phyloP scores from a whole-genome alignment of 306 rosid genomes.

The Fragaria iinumae region DNA sequence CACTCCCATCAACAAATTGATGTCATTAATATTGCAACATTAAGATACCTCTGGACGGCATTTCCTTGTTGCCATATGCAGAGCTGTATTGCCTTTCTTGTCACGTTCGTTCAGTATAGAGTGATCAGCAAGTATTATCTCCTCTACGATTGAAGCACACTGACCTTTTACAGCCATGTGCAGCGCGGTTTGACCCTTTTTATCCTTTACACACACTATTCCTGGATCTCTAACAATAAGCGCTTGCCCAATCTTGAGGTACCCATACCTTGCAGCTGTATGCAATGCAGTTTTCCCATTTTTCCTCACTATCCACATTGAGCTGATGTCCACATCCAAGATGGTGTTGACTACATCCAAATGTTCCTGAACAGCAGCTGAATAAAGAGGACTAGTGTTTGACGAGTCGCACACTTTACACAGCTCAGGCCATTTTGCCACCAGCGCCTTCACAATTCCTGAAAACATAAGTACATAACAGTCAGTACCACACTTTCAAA shows the following conservation, averaged over 20 bases:
- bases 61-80: conserved; percentile 94
- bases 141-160: conserved; percentile 63
- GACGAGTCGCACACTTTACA: conserved; percentile 62
- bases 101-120: conserved; percentile 77
- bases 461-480: conserved; percentile 13
- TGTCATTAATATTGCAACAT: not conserved
- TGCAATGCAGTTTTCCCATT: conserved; percentile 93
- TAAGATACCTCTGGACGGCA: conserved; percentile 72
- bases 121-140: conserved; percentile 54
- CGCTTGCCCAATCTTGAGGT: conserved; percentile 48
- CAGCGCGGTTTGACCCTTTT: conserved; percentile 90
- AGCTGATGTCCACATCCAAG: conserved; percentile 64
- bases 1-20: not conserved
- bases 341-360: conserved; percentile 80
- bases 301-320: conserved; percentile 70
- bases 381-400: conserved; percentile 87
- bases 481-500: conserved; percentile 10
- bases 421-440: conserved; percentile 75
- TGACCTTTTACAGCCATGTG: conserved; percentile 98
- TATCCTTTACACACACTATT: conserved; percentile 77
- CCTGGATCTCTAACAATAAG: conserved; percentile 66
- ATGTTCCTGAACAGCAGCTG: conserved; percentile 77
- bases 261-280: conserved; percentile 75
- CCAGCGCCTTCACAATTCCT: conserved; percentile 76
- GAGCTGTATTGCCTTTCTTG: conserved; percentile 86